Percentiles rank a stretch among this genome's conserved stretches.
phyloP scores from a whole-genome alignment of 2,329 filamentous ascomycete genomes.

The Fusarium ramigenum region DNA sequence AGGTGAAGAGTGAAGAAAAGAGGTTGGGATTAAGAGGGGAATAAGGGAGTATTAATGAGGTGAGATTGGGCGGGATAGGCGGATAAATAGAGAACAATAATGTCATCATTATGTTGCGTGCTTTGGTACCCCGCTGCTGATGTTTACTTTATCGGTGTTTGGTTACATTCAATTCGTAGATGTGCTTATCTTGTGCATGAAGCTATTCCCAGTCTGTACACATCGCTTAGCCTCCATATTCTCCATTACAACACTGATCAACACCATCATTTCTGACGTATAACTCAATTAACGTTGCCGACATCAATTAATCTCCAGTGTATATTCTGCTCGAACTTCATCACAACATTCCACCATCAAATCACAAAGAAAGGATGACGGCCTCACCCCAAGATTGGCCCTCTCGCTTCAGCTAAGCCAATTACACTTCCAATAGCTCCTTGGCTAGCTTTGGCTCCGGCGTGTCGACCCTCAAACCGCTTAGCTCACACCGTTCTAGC shows the following conservation, averaged over 20 bases:
- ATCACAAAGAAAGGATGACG: not conserved
- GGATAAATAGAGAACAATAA: constrained; percentile 6
- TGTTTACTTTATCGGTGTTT: not conserved
- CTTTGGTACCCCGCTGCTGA: constrained; percentile 10
- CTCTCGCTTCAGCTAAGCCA: not conserved
- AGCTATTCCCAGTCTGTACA: not conserved
- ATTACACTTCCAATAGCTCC: not conserved
- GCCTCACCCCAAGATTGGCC: not conserved
- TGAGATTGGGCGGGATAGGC: not conserved
- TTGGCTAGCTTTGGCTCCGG: not conserved
- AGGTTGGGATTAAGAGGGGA: not conserved
- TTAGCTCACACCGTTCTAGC: not conserved
- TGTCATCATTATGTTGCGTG: constrained; percentile 5
- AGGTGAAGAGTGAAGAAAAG: not conserved
- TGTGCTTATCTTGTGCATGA: not conserved
- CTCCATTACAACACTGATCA: no score
- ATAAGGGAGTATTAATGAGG: not conserved
- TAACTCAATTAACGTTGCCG: accelerated
- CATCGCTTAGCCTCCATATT: not conserved
- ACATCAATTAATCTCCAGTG: not conserved
- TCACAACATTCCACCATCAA: not conserved
- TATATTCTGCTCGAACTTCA: not conserved
- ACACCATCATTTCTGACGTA: not conserved
- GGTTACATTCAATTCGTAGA: not conserved
- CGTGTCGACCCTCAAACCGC: not conserved